Percentiles rank a stretch among this genome's conserved stretches.
Evolutionary conservation across 2,329 filamentous ascomycete genomes (phyloP).

Genomic region (Ascochyta clinopodiicola): DNA sequence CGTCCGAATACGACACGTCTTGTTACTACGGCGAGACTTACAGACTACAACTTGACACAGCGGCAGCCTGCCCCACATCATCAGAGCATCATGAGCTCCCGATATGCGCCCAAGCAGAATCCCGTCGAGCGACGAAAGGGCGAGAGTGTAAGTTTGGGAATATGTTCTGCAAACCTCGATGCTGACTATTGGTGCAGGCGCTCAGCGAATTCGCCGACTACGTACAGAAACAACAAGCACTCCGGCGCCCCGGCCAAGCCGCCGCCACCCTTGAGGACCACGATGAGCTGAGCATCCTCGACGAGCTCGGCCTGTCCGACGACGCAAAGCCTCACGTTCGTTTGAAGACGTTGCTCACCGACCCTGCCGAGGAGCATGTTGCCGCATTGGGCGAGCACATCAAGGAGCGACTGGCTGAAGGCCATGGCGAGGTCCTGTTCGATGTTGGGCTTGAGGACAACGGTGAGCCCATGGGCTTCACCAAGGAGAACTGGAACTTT

Average conservation of each 20-base stretch:
- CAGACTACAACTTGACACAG: constrained; percentile 28
- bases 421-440: constrained; percentile 87
- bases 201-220: constrained; percentile 98
- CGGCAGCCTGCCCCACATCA: constrained; percentile 15
- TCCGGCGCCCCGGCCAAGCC: constrained; percentile 58
- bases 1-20: constrained; percentile 29
- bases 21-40: constrained; percentile 35
- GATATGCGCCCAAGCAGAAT: constrained; percentile 62
- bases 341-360: constrained; percentile 77
- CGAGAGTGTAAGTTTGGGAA: constrained; percentile 69
- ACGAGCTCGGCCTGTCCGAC: constrained; percentile 77
- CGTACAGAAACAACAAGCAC: constrained; percentile 88
- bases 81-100: constrained; percentile 40
- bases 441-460: constrained; percentile 92
- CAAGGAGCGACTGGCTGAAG: constrained; percentile 74
- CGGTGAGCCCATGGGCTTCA: constrained; percentile 82
- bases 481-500: constrained; percentile 74
- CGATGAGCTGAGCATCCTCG: constrained; percentile 88
- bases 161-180: neutral
- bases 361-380: constrained; percentile 62
- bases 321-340: constrained; percentile 66
- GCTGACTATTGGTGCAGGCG: constrained; percentile 59
- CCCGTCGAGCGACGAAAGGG: constrained; percentile 83
- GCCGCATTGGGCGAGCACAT: constrained; percentile 70
- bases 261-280: constrained; percentile 66